Conservation (phyloP, 495 filamentous ascomycete genomes). For the Daldinia childiae region DNA sequence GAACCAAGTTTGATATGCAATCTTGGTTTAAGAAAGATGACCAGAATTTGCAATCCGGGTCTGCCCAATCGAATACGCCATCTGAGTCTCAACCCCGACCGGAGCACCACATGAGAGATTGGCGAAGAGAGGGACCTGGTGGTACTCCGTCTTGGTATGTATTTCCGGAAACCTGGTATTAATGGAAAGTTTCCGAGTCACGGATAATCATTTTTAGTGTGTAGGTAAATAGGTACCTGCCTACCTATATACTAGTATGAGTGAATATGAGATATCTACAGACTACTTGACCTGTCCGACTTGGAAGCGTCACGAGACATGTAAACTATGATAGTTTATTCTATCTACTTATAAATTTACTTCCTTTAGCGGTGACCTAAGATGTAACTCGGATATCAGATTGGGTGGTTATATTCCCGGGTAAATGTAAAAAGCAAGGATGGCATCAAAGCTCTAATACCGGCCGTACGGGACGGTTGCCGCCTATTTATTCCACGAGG, state of each 20-base stretch:
- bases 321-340: background rate
- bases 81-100: background rate
- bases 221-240: too few relatives aligned
- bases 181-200: background rate
- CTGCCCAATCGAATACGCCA: background rate
- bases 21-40: background rate
- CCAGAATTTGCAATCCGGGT: background rate
- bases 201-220: background rate
- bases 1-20: background rate
- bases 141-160: background rate
- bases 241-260: background rate
- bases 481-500: constrained; percentile 14
- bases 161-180: background rate
- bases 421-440: constrained; percentile 20
- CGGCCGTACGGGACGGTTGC: constrained; percentile 29
- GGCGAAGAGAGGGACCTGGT: background rate
- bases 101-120: background rate
- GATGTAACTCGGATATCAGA: background rate
- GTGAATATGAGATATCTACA: background rate
- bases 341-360: background rate
- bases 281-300: background rate
- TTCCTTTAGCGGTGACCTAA: background rate
- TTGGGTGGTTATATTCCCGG: constrained; percentile 6
- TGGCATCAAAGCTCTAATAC: constrained; percentile 20
- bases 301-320: background rate